A percentile compares a stretch with the other conserved stretches of the same genome.
These are phyloP conservation scores for Teunomyces stri DNA, from an alignment of 805 yeast species.

Conservation along the genomic window DNA sequence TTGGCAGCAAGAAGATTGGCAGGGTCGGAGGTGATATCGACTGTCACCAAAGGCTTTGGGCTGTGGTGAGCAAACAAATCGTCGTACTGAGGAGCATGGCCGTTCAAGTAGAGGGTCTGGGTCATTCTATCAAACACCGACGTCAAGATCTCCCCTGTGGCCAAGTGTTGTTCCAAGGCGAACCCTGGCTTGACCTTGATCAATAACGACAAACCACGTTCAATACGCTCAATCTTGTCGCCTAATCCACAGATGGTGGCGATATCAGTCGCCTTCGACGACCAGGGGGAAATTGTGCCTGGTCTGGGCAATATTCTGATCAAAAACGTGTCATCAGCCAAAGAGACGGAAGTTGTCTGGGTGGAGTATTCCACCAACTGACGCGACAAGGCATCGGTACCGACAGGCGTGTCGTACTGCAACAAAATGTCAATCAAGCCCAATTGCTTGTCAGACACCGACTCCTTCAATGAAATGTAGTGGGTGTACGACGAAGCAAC, in stretches of 20 bases:
- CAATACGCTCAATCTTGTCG: constrained; percentile 73
- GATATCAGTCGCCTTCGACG: constrained; percentile 96
- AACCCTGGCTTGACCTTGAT: constrained; percentile 70
- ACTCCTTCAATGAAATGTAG: constrained; percentile 59
- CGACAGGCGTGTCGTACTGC: constrained; percentile 70
- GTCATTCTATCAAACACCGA: constrained; percentile 94
- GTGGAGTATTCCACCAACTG: constrained; percentile 34
- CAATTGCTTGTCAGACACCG: constrained; percentile 39
- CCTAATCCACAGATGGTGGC: constrained; percentile 82
- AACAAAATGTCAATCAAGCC: constrained; percentile 59
- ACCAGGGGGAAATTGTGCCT: constrained; percentile 99
- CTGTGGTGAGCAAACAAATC: constrained; percentile 74
- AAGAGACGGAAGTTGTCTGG: constrained; percentile 23
- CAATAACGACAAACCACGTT: constrained; percentile 81
- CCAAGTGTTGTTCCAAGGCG: constrained; percentile 56
- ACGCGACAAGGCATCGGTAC: constrained; percentile 45
- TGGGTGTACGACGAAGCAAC: constrained; percentile 78
- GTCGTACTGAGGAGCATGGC: constrained; percentile 58
- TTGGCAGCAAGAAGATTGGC: constrained; percentile 74
- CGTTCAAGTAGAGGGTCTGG: constrained; percentile 58
- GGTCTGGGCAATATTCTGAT: constrained; percentile 84
- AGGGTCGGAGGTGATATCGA: constrained; percentile 57
- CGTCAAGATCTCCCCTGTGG: constrained; percentile 53
- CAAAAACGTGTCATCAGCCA: constrained; percentile 46
- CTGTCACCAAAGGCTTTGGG: constrained; percentile 80